Base-by-base conservation (phyloP, 495 filamentous ascomycete genomes). In the Pseudotulostoma volvatum region DNA sequence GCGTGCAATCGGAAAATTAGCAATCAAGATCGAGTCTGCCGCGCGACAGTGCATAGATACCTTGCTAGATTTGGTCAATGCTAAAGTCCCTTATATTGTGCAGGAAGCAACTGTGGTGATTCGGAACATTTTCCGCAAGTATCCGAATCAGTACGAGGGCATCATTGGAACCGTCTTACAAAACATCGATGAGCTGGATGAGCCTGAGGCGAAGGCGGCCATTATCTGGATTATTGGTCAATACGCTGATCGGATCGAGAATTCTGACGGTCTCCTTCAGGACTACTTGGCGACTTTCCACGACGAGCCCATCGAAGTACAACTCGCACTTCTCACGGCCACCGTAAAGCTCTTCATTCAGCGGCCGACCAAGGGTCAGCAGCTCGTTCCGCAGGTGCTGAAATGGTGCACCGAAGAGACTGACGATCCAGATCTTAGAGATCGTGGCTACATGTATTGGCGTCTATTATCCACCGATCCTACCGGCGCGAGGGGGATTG, bases 61-160 rank as follows among this genome's bases (percentile, higher is more conserved):
- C 5, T 67, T 99, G 0, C 71, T 99, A 19, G 86, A 95, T 36
- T 71, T 99, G 16, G 90, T 99, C 9, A 76, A 86, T 15, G 95
- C 90, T n/a, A 96, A 96, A 60, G 83, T 99, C 34, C 85, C 83
- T n/a, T 99, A 99, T 55, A 96, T 99, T 38, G 90, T 99, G 3
- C 90, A 99, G 57, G 90, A 99, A 61, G 90, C 90, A n/a, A 99
- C 92, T 0, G 90, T 99, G 17, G 90, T 99, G 14, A 99, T 99
- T 50, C 79, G 85, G 45, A 96, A 99, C 57, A 96, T 99, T 52
- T 96, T 99, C 71, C 76, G 90, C 42, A 96, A 96, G 59, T 99
- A 99, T 54, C 90, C 90, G 3, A 94, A 95, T 53, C 81, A 93
- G 54, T 99, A 99, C 56, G 90, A 99, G 59, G 82, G 78, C 41